Conservation (phyloP, 2,329 filamentous ascomycete genomes). For the Pestalotiopsis sp. region DNA sequence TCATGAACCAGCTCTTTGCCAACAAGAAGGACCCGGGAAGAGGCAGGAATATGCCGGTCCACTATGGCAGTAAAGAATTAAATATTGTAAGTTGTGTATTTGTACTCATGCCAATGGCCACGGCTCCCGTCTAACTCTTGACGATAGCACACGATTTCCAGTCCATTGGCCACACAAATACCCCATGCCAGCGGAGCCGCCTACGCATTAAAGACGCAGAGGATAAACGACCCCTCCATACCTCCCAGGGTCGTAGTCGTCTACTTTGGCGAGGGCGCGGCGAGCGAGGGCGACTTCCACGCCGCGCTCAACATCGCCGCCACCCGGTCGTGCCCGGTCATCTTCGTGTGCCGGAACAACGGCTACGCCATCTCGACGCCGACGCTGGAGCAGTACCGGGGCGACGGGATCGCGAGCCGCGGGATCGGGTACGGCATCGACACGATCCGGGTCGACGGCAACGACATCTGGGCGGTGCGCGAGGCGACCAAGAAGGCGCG, state of each 20-base stretch:
- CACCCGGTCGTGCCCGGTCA: conserved; percentile 80
- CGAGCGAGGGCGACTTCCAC: conserved; percentile 90
- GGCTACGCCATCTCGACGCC: conserved; percentile 90
- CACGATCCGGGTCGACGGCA: conserved; percentile 90
- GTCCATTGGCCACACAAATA: conserved; percentile 83
- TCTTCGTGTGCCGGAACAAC: conserved; percentile 93
- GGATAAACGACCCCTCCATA: conserved; percentile 67
- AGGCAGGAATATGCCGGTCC: conserved; percentile 95
- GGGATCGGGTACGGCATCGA: conserved; percentile 93
- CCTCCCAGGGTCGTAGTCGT: conserved; percentile 72
- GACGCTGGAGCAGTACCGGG: conserved; percentile 86
- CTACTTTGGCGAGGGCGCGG: conserved; percentile 90
- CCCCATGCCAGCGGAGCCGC: conserved; percentile 86
- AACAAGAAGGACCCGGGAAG: conserved; percentile 78
- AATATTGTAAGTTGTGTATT: conserved; percentile 66
- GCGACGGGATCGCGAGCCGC: conserved; percentile 85
- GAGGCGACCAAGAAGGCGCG: conserved; percentile 78
- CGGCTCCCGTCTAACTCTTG: not conserved
- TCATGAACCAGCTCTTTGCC: conserved; percentile 94
- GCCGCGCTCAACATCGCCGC: conserved; percentile 89
- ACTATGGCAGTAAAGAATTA: conserved; percentile 83
- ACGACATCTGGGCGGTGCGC: conserved; percentile 86
- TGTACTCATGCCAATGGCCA: not conserved
- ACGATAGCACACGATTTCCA: conserved; percentile 76
- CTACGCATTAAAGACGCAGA: conserved; percentile 83